Percentiles rank a stretch among this genome's conserved stretches.
phyloP scores from a whole-genome alignment of 495 filamentous ascomycete species.

The Neurospora sublineolata region DNA sequence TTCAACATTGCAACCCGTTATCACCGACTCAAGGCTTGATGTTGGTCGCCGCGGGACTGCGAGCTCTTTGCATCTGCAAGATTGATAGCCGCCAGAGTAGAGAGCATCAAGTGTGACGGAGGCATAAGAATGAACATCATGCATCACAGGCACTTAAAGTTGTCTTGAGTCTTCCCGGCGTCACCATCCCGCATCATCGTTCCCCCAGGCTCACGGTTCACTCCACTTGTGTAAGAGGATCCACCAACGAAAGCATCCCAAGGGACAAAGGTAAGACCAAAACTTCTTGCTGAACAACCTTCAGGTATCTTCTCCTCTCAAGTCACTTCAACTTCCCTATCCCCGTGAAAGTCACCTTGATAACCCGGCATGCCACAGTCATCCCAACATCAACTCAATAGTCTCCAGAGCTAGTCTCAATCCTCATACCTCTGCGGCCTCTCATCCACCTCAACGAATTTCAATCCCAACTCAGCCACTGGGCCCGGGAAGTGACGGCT shows the following conservation, averaged over 20 bases:
- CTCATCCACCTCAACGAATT: conserved; percentile 39
- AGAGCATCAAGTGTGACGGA: neutral
- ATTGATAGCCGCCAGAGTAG: neutral
- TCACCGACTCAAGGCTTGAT: neutral
- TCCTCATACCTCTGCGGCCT: conserved; percentile 33
- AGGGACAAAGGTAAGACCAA: neutral
- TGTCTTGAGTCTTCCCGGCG: neutral
- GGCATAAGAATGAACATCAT: neutral
- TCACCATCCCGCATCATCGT: neutral
- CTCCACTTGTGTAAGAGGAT: neutral
- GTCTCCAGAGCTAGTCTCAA: conserved; percentile 9
- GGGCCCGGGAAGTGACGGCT: conserved; percentile 31
- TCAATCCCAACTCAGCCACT: conserved; percentile 36
- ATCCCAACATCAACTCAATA: conserved; percentile 14
- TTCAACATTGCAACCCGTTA: neutral
- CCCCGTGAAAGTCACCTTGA: conserved; percentile 24
- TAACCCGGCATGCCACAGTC: conserved; percentile 23
- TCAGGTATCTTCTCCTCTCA: neutral
- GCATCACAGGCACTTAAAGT: neutral
- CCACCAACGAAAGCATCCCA: neutral
- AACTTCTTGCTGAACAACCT: neutral
- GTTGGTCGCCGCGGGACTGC: neutral
- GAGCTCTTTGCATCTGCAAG: neutral
- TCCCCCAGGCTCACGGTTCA: neutral
- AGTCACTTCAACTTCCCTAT: conserved; percentile 13